Percentiles rank a stretch among this genome's conserved stretches.
phyloP scores from a whole-genome alignment of 331 rosid genomes.

The Pyrus hybrid region DNA sequence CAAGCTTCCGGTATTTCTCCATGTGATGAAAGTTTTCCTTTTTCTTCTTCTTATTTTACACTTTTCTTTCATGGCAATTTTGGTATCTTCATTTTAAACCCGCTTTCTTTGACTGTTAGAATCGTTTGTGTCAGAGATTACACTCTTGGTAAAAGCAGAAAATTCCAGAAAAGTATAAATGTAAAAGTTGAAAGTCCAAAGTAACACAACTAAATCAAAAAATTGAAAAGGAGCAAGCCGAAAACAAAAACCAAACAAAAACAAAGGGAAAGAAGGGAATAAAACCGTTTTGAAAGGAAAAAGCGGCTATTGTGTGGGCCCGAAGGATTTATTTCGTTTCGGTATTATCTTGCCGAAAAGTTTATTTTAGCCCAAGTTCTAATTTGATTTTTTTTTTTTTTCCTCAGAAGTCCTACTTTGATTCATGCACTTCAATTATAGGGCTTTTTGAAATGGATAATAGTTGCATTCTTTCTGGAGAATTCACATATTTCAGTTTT shows the following conservation, averaged over 20 bases:
- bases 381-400: too few relatives aligned
- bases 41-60: background rate
- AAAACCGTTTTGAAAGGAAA: too few relatives aligned
- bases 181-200: background rate
- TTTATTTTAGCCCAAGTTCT: too few relatives aligned
- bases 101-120: background rate
- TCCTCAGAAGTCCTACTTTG: too few relatives aligned
- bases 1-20: background rate
- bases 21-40: background rate
- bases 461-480: too few relatives aligned
- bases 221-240: background rate
- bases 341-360: too few relatives aligned
- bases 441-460: too few relatives aligned
- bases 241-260: background rate
- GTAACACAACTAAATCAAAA: background rate
- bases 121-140: background rate
- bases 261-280: background rate
- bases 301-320: too few relatives aligned
- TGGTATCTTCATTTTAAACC: background rate
- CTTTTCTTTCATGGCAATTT: background rate
- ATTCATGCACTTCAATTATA: too few relatives aligned
- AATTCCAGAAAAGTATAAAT: background rate
- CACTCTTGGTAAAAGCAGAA: background rate
- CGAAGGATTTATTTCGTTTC: too few relatives aligned
- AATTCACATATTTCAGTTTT: too few relatives aligned